Conservation (phyloP, 768 basidiomycete genomes). For the Boletus insuetus region DNA sequence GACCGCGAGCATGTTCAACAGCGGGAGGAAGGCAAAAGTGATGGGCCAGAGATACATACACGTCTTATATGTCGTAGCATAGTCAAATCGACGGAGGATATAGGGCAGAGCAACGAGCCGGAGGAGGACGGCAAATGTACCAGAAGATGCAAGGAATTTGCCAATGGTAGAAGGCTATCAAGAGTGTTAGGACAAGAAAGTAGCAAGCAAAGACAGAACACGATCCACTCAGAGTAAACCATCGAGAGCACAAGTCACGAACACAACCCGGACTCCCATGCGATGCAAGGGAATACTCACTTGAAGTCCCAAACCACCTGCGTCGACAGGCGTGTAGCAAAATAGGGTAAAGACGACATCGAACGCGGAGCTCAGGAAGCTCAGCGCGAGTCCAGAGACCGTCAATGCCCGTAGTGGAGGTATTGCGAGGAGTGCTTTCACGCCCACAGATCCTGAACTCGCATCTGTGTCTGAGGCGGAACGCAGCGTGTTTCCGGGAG, state of each 20-base stretch:
- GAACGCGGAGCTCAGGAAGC: slow-evolving; percentile 52
- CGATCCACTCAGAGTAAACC: too few relatives aligned
- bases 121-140: slow-evolving; percentile 43
- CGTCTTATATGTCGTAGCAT: background rate
- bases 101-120: slow-evolving; percentile 50
- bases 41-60: slow-evolving; percentile 9
- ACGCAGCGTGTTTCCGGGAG: too few relatives aligned
- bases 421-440: slow-evolving; percentile 40
- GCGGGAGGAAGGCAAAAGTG: background rate
- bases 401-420: slow-evolving; percentile 51
- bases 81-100: slow-evolving; percentile 9
- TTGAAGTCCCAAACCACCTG: slow-evolving; percentile 54
- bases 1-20: background rate
- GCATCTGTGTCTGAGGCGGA: too few relatives aligned
- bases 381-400: slow-evolving; percentile 45
- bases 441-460: slow-evolving; percentile 9
- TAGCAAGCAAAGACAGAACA: too few relatives aligned
- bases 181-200: background rate
- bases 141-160: slow-evolving; percentile 49
- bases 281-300: slow-evolving; percentile 27
- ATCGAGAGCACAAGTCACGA: too few relatives aligned
- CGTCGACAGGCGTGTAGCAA: slow-evolving; percentile 52
- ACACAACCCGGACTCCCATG: too few relatives aligned
- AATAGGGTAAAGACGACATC: slow-evolving; percentile 63
- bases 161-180: slow-evolving; percentile 53